A percentile compares a stretch with the other conserved stretches of the same genome.
Evolutionary conservation across 352 stramenopile genomes (phyloP).

Genomic region (Pythium graminicola): DNA sequence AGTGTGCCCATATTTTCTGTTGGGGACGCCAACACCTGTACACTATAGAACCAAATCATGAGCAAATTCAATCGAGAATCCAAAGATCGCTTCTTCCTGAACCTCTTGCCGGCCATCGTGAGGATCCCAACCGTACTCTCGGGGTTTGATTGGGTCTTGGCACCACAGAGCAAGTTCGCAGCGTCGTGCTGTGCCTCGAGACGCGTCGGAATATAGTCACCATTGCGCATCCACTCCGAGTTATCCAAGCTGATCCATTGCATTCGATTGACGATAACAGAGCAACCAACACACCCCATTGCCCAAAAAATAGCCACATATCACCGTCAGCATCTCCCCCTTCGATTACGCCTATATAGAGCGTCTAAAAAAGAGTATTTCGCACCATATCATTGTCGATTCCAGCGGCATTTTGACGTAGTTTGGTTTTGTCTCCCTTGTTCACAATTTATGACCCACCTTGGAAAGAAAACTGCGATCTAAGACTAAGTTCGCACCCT

Average conservation of each 20-base stretch:
- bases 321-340: conserved; percentile 8
- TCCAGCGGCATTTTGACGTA: conserved; percentile 69
- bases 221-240: conserved; percentile 98
- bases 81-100: not conserved
- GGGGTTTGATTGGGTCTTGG: conserved; percentile 97
- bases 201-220: conserved; percentile 97
- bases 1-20: conserved; percentile 98
- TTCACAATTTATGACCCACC: no score
- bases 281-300: not conserved
- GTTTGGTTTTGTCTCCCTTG: not conserved
- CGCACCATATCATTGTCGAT: conserved; percentile 86
- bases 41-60: conserved; percentile 34
- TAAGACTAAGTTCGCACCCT: conserved; percentile 18
- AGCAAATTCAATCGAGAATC: not conserved
- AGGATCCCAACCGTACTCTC: conserved; percentile 98
- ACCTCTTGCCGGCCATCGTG: conserved; percentile 90
- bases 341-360: not conserved
- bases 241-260: conserved; percentile 85
- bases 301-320: conserved; percentile 6
- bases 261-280: conserved; percentile 5
- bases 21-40: conserved; percentile 93
- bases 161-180: conserved; percentile 95
- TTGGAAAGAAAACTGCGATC: conserved; percentile 24
- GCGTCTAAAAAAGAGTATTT: not conserved
- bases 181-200: conserved; percentile 98